Percentiles rank a stretch among this genome's conserved stretches.
phyloP scores from a whole-genome alignment of 2,329 filamentous ascomycete genomes.

The Trichoderma sp. region DNA sequence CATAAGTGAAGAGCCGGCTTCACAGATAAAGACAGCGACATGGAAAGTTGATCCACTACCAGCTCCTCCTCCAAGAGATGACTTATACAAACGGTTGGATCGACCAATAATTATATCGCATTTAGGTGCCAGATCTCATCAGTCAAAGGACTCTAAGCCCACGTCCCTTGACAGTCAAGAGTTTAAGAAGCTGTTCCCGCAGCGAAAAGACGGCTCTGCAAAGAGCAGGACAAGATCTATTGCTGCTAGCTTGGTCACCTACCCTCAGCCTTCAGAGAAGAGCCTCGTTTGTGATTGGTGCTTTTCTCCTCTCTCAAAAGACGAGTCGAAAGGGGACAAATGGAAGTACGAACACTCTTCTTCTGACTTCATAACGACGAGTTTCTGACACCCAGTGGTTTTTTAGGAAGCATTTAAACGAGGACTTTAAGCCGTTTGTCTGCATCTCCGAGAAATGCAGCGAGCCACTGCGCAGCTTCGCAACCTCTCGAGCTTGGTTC shows the following conservation, averaged over 20 bases:
- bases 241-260: neutral
- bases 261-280: neutral
- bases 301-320: neutral
- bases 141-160: neutral
- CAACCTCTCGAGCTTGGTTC: constrained; percentile 16
- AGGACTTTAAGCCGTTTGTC: neutral
- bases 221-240: neutral
- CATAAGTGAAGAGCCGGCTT: neutral
- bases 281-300: neutral
- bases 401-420: neutral
- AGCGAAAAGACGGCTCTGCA: neutral
- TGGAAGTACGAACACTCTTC: neutral
- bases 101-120: neutral
- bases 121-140: neutral
- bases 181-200: neutral
- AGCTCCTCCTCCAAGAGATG: neutral
- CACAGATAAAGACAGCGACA: too few relatives aligned
- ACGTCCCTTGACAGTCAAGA: neutral
- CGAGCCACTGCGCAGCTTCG: neutral
- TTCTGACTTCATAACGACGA: rapidly evolving
- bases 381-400: neutral
- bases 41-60: too few relatives aligned
- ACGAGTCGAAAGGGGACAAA: neutral
- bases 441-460: constrained; percentile 20
- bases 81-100: neutral